Conservation (phyloP, 2,329 filamentous ascomycete genomes). For the Metarhizium humberi region DNA sequence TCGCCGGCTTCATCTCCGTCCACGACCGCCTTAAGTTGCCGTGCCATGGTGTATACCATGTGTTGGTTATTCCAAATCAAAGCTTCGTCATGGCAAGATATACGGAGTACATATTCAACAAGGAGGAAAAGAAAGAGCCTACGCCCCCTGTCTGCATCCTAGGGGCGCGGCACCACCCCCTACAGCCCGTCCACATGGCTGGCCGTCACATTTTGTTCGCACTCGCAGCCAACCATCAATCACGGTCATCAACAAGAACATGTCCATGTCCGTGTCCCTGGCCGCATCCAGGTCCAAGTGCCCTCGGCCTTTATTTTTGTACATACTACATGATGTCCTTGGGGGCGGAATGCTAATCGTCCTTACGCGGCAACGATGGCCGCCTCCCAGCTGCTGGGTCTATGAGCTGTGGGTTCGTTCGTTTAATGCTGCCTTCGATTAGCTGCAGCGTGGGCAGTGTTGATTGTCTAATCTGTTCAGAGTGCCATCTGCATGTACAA, state of each 20-base stretch:
- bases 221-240: background rate
- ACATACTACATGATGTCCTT: too few species aligned
- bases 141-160: background rate
- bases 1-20: background rate
- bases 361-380: background rate
- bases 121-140: too few species aligned
- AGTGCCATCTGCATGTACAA: background rate
- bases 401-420: background rate
- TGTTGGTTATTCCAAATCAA: background rate
- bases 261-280: too few species aligned
- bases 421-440: background rate
- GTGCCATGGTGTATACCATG: too few species aligned
- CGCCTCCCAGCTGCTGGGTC: background rate
- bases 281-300: too few species aligned
- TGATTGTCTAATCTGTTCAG: background rate
- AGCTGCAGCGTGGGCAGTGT: background rate
- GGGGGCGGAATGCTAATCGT: background rate
- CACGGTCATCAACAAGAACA: background rate
- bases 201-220: background rate
- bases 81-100: background rate
- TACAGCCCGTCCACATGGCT: background rate
- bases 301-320: too few species aligned
- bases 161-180: background rate
- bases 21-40: background rate
- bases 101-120: background rate